These are phyloP conservation scores for Pseudopyricularia javanii DNA, from an alignment of 2,329 filamentous ascomycete genomes.

Conservation along the genomic window DNA sequence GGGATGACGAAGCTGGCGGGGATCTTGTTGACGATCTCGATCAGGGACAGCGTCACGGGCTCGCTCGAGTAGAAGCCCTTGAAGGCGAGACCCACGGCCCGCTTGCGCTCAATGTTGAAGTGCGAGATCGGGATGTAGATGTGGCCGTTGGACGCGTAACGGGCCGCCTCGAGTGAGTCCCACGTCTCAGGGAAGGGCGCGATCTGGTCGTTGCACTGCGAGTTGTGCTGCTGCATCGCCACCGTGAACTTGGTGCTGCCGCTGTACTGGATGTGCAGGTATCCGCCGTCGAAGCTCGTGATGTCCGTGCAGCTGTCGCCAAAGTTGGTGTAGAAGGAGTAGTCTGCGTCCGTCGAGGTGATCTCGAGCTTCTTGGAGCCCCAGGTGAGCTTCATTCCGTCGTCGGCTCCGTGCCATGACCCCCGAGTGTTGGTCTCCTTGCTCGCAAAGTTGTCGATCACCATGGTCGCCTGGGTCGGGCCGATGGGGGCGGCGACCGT, in stretches of 20 bases:
- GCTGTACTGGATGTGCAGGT: conserved; percentile 52
- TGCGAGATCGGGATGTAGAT: conserved; percentile 58
- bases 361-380: conserved; percentile 39
- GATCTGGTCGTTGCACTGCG: conserved; percentile 38
- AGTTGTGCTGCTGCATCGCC: conserved; percentile 55
- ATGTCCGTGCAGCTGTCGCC: conserved; percentile 43
- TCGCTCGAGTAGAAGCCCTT: conserved; percentile 49
- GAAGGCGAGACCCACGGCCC: conserved; percentile 46
- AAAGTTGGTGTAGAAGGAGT: conserved; percentile 16
- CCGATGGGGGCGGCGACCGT: conserved; percentile 34
- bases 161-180: conserved; percentile 52
- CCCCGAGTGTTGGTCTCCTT: conserved; percentile 43
- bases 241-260: conserved; percentile 52
- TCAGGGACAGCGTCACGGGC: conserved; percentile 35
- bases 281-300: conserved; percentile 38
- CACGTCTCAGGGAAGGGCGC: conserved; percentile 54
- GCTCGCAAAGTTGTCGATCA: conserved; percentile 50
- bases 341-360: conserved; percentile 38
- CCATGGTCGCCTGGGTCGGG: conserved; percentile 26
- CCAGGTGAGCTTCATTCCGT: conserved; percentile 35
- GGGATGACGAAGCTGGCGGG: conserved; percentile 40
- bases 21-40: conserved; percentile 47
- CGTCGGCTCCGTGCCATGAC: conserved; percentile 54
- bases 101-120: conserved; percentile 47
- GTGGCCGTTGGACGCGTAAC: conserved; percentile 40